phyloP scores from a whole-genome alignment of 768 basidiomycete genomes.

The Lactifluus volemus region DNA sequence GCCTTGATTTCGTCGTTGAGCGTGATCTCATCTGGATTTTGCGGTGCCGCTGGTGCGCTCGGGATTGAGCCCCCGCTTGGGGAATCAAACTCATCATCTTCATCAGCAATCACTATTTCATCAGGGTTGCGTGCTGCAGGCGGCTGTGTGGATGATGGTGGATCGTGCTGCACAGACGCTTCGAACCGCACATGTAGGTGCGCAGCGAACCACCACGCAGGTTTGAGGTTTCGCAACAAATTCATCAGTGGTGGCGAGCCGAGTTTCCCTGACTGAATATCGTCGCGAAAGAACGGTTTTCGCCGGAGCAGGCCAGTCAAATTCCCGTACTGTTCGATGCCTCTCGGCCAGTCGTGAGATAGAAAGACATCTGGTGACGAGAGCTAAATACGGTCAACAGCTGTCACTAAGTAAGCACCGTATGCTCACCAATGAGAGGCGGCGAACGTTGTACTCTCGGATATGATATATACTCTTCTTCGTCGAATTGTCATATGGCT shows the following conservation, averaged over 20 bases:
- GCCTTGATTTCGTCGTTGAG: conserved; percentile 39
- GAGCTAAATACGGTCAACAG: conserved; percentile 31
- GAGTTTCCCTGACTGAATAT: conserved; percentile 57
- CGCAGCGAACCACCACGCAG: conserved; percentile 87
- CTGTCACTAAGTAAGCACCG: neutral
- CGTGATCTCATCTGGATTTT: conserved; percentile 45
- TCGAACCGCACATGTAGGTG: conserved; percentile 87
- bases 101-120: conserved; percentile 40
- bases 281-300: conserved; percentile 70
- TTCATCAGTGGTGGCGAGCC: conserved; percentile 85
- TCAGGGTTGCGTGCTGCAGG: conserved; percentile 34
- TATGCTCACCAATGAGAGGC: conserved; percentile 57
- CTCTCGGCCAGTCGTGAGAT: conserved; percentile 94
- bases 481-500: conserved; percentile 68
- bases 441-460: conserved; percentile 74
- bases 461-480: conserved; percentile 87
- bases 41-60: conserved; percentile 1
- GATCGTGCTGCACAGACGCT: conserved; percentile 46
- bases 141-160: neutral
- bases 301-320: conserved; percentile 51
- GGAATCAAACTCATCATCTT: conserved; percentile 27
- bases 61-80: neutral
- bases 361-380: conserved; percentile 68
- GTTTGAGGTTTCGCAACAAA: conserved; percentile 61
- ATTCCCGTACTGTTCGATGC: conserved; percentile 78